phyloP scores from a whole-genome alignment of 305 asterid species.

The Fraxinus xanthoxyloides region DNA sequence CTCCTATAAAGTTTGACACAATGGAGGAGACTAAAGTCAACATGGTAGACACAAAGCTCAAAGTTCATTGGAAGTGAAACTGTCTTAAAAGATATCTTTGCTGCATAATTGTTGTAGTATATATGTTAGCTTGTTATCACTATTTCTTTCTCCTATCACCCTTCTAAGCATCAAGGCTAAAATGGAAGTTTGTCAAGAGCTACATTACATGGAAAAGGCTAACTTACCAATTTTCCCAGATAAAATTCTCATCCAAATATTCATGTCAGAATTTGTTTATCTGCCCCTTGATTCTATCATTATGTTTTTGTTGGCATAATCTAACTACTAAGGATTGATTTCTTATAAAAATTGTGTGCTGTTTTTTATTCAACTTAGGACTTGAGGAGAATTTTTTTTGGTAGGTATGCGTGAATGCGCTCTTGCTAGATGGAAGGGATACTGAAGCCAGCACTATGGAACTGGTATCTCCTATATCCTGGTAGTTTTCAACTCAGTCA shows the following conservation, averaged over 20 bases:
- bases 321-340: constrained; percentile 1
- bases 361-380: constrained; percentile 1
- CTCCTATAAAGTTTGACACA: constrained; percentile 40
- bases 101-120: neutral
- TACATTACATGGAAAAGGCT: neutral
- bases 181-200: neutral
- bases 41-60: constrained; percentile 39
- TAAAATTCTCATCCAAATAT: neutral
- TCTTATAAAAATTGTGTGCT: constrained; percentile 6
- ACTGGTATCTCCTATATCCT: constrained; percentile 65
- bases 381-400: constrained; percentile 17
- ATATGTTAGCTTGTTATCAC: constrained; percentile 1
- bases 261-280: neutral
- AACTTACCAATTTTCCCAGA: neutral
- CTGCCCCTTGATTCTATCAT: neutral
- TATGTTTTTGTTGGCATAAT: neutral
- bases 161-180: constrained; percentile 9
- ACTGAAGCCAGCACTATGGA: constrained; percentile 45
- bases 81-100: constrained; percentile 8
- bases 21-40: constrained; percentile 31
- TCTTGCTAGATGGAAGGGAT: constrained; percentile 44
- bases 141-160: constrained; percentile 6
- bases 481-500: constrained; percentile 32
- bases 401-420: constrained; percentile 63
- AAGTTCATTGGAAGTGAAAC: constrained; percentile 13